Evolutionary conservation across 2,329 filamentous ascomycete genomes (phyloP), one percentile per base, ranked within the genome.

Genomic region (Penicillium sp.): DNA sequence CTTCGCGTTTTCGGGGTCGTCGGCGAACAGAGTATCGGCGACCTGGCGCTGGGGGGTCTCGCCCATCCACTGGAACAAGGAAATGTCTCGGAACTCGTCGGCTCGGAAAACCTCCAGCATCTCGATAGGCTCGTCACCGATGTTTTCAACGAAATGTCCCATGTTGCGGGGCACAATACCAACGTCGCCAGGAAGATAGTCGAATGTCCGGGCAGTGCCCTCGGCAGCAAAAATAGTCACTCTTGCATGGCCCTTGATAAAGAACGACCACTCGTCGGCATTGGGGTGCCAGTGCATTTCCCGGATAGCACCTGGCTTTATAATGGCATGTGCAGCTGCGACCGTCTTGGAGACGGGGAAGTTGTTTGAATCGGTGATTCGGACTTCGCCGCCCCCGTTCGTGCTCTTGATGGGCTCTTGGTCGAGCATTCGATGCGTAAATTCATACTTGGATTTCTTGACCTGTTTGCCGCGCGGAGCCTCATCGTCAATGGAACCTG

Each of bases 241-340:
- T 36, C 88, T 81, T 0, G 87, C 89, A 17, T 83, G 84, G 1
- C 89, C 89, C 32, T 74, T 75, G 68, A 90, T 82, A 75, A 91
- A 90, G 73, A 88, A 91, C 9, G 84, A 87, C 88, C 88, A 91
- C 68, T 91, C 88, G 64, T 91, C 88, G 4, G 87, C 87, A 45
- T 84, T 85, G 0, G 87, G 87, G 66, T 91, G 88, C 88, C 88
- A 91, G 75, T 92, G 89, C 80, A 91, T 90, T 72, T 90, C 87
- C 3, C 88, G 81, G 56, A 90, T 74, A 0, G 86, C 86, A 8
- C 86, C 86, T 0, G 88, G 88, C 55, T 86, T 76, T 55, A 91
- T 88, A 77, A 67, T 90, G 85, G 4, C 27, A 17, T 50, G 46
- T 3, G 87, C 88, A 1, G 88, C 87, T 0, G 88, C 86, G 3